Base-by-base conservation (phyloP, 2,329 filamentous ascomycete genomes). In the Tolypocladium capitatum region DNA sequence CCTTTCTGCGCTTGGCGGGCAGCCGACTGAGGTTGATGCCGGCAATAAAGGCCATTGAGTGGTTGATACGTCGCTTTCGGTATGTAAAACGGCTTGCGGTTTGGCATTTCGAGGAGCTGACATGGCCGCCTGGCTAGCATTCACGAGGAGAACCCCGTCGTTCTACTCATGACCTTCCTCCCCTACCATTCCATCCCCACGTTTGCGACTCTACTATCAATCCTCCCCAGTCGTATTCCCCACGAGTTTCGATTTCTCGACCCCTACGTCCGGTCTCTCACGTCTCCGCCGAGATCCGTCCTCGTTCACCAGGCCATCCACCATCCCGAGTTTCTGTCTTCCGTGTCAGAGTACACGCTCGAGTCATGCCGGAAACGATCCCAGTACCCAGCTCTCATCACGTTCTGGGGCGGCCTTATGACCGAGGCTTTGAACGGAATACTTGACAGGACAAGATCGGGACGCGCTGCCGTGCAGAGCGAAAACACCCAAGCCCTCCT, bases 21-120 rank as follows among this genome's bases (percentile, higher is more conserved):
- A 80, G 82, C 27, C 78, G 84, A 36, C 63, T 98, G 54, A 74
- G 91, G 53, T 72, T 99, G 31, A 89, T 84, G 69, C 91, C 92
- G 36, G 88, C 87, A 1, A 79, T 95, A 47, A 94, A 94, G 67
- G 82, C 90, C 16, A 74, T 97, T 34, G 94, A 99, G 70, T 99
- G 92, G 92, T 75, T 98, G 43, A 78, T 98, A 47, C 76, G 92
- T 59, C 77, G 91, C 58, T 98, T 97, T 60, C 81, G 83, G 88
- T 94, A 70, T 52, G 74, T 57, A 8, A 18, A 46, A 5, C 28
- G 18, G n/a, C 10, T 24, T 31, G 20, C 32, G 33, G 28, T 10
- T 24, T 14, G 14, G 4, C n/a, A 13, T 21, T n/a, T 32, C n/a
- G 14, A 24, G 32, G 14, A 34, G 44, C 48, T 49, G 20, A 49